Evolutionary conservation across 345 rosid genomes (phyloP), one percentile per base, ranked within the genome.

Genomic region (Linum tenue): DNA sequence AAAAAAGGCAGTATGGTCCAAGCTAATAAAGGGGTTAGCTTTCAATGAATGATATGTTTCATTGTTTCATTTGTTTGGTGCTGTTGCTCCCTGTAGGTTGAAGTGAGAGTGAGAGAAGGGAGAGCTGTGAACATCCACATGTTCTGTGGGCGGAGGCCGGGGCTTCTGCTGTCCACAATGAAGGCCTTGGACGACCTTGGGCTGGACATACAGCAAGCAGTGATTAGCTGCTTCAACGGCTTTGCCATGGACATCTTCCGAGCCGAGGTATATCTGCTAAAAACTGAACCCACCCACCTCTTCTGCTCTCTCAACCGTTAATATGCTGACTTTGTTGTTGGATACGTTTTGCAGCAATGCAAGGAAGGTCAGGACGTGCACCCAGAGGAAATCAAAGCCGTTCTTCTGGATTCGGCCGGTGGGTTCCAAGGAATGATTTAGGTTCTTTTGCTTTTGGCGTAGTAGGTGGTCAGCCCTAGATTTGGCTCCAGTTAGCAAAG

Each of bases 51-150:
- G 31, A 22, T 22, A 22, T 22, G 31, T 22, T 22, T 22, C 31
- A 22, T 22, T 7, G 2, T 22, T 31, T 31, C 7, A 17, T 57
- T 6, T 4, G 16, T 5, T 12, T 31, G 59, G 3, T 12, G 38
- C 3, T 31, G 60, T 12, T 37, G 37, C 60, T 37, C 22, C 4
- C 64, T 50, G 31, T 63, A 92, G 96, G 97, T 92, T 80, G 98
- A 92, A 81, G 98, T 92, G 63, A 85, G 85, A 72, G 69, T 80
- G 61, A 87, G 98, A 73, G 98, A 92, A 86, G 97, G 97, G 67
- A 82, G 96, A 79, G 96, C 94, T 56, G 98, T 92, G 72, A 92
- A 90, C 82, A 92, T 92, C 68, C 98, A 92, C 75, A 92, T 92
- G 98, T 88, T 92, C 60, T 90, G 96, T 77, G 86, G 85, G 9